Evolutionary conservation across 23 red algal species (phyloP).

Genomic region (Agarophyton chilense): DNA sequence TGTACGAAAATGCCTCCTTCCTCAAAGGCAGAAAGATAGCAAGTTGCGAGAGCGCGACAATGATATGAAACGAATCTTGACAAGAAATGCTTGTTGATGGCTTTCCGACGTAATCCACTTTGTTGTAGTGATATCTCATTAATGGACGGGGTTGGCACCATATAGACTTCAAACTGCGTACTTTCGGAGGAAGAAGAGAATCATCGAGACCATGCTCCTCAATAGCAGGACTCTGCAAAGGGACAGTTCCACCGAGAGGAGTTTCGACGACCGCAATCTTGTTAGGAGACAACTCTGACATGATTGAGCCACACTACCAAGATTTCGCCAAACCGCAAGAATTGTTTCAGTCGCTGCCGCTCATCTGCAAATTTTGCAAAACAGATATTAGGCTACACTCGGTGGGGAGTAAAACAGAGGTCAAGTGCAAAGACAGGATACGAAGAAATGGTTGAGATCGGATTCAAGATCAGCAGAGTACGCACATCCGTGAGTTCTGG

Average conservation of each 20-base stretch:
- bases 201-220: not conserved
- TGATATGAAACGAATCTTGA: not conserved
- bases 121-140: not conserved
- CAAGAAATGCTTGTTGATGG: not conserved
- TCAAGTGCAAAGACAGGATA: too few species aligned
- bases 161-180: not conserved
- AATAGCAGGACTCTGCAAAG: not conserved
- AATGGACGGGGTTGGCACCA: not conserved
- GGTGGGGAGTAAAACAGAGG: too few species aligned
- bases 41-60: constrained; percentile 6
- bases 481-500: too few species aligned
- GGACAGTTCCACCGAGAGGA: not conserved
- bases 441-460: too few species aligned
- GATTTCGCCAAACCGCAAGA: too few species aligned
- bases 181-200: not conserved
- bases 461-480: too few species aligned
- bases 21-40: not conserved
- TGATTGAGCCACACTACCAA: not conserved
- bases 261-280: constrained; percentile 32
- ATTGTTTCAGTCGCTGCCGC: too few species aligned
- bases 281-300: not conserved
- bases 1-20: not conserved
- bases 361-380: too few species aligned
- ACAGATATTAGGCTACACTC: too few species aligned
- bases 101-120: not conserved